Conservation (phyloP, 2,329 filamentous ascomycete genomes). For the Apiospora saccharicola region DNA sequence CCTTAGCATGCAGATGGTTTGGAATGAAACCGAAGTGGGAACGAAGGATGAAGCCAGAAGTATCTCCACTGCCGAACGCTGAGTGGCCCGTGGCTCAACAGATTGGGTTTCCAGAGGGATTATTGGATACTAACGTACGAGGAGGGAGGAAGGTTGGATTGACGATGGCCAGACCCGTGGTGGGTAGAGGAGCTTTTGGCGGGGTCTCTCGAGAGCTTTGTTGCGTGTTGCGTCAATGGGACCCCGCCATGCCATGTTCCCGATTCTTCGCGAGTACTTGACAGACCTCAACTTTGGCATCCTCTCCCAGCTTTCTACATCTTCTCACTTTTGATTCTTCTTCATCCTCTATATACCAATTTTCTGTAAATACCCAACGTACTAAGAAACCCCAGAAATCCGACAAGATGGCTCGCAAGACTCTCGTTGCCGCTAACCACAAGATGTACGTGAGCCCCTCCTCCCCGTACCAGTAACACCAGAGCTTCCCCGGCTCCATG, state of each 20-base stretch:
- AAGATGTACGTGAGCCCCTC: constrained; percentile 78
- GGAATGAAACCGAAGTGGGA: constrained; percentile 21
- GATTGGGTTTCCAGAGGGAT: constrained; percentile 6
- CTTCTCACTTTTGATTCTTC: constrained; percentile 1
- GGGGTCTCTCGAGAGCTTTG: constrained; percentile 22
- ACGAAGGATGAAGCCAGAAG: constrained; percentile 20
- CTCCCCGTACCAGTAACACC: constrained; percentile 33
- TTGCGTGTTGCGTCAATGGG: constrained; percentile 22
- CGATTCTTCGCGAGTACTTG: constrained; percentile 17
- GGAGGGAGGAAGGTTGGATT: neutral
- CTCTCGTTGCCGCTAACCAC: constrained; percentile 99
- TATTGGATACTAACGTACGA: constrained; percentile 21
- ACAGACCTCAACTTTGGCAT: neutral
- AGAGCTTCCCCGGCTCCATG: constrained; percentile 28
- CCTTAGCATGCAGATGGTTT: neutral
- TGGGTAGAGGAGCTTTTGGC: constrained; percentile 23
- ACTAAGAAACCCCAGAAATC: constrained; percentile 36
- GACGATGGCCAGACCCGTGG: constrained; percentile 18
- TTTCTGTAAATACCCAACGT: constrained; percentile 12
- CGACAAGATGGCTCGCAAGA: constrained; percentile 88
- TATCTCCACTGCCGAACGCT: constrained; percentile 10
- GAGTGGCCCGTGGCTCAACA: constrained; percentile 3
- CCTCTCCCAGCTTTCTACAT: constrained; percentile 4
- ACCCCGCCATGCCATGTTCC: constrained; percentile 21
- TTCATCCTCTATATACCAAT: constrained; percentile 24